Evolutionary conservation across 140 eudicot species (phyloP).

Genomic region (Cichorium intybus): DNA sequence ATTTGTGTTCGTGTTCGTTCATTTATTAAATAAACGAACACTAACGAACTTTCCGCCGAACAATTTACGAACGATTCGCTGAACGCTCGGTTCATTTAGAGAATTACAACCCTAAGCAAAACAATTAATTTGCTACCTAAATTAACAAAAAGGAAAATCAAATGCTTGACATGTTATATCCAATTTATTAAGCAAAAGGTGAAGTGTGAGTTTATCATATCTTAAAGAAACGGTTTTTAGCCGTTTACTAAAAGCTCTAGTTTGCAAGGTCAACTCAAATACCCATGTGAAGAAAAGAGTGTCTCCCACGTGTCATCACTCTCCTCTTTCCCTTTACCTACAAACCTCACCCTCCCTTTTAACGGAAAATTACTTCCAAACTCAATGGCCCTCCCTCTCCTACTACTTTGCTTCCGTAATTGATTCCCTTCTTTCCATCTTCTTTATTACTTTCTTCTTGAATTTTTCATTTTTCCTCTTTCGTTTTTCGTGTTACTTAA

Average conservation of each 20-base stretch:
- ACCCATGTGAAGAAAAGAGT: not conserved
- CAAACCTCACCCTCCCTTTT: not conserved
- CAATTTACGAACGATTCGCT: too few species aligned
- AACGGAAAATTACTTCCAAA: constrained; percentile 15
- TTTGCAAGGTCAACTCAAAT: constrained; percentile 15
- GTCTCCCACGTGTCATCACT: constrained; percentile 29
- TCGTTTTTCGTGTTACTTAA: not conserved
- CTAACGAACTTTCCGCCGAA: too few species aligned
- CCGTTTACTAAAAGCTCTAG: not conserved
- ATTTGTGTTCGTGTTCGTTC: too few species aligned
- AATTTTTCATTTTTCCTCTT: constrained; percentile 10
- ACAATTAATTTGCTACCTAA: too few species aligned
- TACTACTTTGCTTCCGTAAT: constrained; percentile 49
- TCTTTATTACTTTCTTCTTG: constrained; percentile 9
- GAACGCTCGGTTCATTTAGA: too few species aligned
- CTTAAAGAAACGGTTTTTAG: not conserved
- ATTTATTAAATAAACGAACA: too few species aligned
- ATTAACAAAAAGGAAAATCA: too few species aligned
- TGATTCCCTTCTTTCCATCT: constrained; percentile 31
- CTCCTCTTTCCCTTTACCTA: not conserved
- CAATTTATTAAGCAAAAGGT: not conserved
- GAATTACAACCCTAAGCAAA: too few species aligned
- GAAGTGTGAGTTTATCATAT: not conserved
- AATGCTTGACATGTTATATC: too few species aligned
- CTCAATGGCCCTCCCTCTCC: constrained; percentile 53